phyloP scores from a whole-genome alignment of 2,329 filamentous ascomycete species.

The Penicillium brasilianum region DNA sequence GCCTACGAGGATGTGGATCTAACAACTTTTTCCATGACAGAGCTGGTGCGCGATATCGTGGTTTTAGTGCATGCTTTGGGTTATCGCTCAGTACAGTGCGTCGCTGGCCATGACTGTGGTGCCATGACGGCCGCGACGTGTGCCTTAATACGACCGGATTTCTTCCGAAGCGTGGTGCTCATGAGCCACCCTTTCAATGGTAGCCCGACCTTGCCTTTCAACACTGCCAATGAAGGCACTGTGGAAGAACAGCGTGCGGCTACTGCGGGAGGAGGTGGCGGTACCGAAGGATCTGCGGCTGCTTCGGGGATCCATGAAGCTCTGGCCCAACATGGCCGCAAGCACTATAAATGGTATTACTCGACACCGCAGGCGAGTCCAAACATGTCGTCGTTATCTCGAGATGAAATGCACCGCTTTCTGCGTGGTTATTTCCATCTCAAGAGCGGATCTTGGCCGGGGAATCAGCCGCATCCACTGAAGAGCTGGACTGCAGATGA shows the following conservation, averaged over 20 bases:
- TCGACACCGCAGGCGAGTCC: constrained; percentile 42
- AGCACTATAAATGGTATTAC: constrained; percentile 71
- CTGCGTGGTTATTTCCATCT: constrained; percentile 71
- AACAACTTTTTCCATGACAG: constrained; percentile 61
- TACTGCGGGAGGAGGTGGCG: constrained; percentile 19
- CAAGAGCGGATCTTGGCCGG: constrained; percentile 66
- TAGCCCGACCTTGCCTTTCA: constrained; percentile 55
- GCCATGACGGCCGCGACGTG: constrained; percentile 64
- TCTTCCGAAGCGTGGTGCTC: constrained; percentile 66
- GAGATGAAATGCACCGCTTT: constrained; percentile 62
- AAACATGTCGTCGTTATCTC: constrained; percentile 41
- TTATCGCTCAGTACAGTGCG: constrained; percentile 61
- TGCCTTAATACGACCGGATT: constrained; percentile 66
- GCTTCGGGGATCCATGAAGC: constrained; percentile 60
- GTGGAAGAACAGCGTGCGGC: constrained; percentile 7
- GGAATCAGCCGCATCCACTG: constrained; percentile 61
- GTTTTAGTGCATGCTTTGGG: constrained; percentile 66
- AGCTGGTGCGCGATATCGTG: constrained; percentile 66
- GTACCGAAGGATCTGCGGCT: constrained; percentile 24
- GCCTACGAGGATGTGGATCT: constrained; percentile 60
- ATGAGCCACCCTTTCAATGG: constrained; percentile 70
- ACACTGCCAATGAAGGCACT: constrained; percentile 43
- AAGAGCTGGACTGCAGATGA: constrained; percentile 62
- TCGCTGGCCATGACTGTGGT: constrained; percentile 72
- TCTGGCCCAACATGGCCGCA: constrained; percentile 61